Evolutionary conservation across 1,139 yeast species (phyloP).

Genomic region (Tardiomyces blankii): DNA sequence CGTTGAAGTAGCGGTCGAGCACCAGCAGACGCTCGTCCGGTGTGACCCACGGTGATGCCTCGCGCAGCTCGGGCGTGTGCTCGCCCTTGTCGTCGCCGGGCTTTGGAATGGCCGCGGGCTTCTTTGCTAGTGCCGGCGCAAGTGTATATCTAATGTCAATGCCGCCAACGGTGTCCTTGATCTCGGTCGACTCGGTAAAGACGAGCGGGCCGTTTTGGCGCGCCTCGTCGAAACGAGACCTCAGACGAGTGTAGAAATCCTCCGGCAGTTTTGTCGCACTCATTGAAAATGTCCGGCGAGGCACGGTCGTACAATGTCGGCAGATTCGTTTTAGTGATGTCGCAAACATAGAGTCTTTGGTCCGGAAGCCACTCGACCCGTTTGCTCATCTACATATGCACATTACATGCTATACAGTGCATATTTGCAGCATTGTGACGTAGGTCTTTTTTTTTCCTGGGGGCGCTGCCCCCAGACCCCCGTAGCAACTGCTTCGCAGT

Average conservation of each 20-base stretch:
- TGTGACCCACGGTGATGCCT: conserved; percentile 59
- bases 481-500: no score
- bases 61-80: conserved; percentile 8
- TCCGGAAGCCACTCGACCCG: no score
- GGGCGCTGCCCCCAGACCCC: no score
- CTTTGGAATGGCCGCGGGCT: conserved; percentile 36
- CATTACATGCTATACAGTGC: no score
- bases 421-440: no score
- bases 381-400: no score
- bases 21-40: conserved; percentile 74
- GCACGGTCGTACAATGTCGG: no score
- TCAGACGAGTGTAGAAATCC: conserved; percentile 12
- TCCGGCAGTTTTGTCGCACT: conserved; percentile 3
- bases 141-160: conserved; percentile 30
- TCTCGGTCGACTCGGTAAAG: conserved; percentile 20
- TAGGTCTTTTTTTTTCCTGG: no score
- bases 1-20: conserved; percentile 39
- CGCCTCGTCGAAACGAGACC: conserved; percentile 25
- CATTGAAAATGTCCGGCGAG: neutral
- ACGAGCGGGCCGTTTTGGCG: conserved; percentile 19
- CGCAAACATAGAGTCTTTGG: no score
- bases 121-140: conserved; percentile 42
- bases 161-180: conserved; percentile 18
- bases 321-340: no score
- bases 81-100: conserved; percentile 24